These are phyloP conservation scores for Penicillium egyptiacum DNA, from an alignment of 495 filamentous ascomycete species.

Conservation along the genomic window DNA sequence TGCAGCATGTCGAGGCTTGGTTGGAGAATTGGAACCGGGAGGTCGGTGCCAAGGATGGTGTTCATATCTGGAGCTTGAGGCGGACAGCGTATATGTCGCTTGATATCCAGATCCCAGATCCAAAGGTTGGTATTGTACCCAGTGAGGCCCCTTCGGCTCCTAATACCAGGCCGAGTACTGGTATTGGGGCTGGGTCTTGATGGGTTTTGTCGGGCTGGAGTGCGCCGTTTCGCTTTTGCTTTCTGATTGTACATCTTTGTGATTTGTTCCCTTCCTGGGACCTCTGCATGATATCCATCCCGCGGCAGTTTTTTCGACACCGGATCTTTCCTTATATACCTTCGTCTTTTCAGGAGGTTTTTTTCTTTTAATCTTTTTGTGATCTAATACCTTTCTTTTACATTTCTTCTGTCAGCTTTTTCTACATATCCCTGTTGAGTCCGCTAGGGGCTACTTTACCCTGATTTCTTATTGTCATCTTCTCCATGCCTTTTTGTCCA, in stretches of 20 bases:
- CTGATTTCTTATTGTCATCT: slow-evolving; percentile 3
- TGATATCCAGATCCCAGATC: slow-evolving; percentile 83
- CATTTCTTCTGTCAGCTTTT: slow-evolving; percentile 11
- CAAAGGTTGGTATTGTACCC: slow-evolving; percentile 59
- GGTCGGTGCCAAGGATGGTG: slow-evolving; percentile 55
- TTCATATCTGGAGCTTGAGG: slow-evolving; percentile 72
- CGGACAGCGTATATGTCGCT: slow-evolving; percentile 86
- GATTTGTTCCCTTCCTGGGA: slow-evolving; percentile 20
- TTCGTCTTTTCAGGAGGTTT: neutral
- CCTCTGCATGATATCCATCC: slow-evolving; percentile 36
- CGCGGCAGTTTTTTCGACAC: slow-evolving; percentile 16
- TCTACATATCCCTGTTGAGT: slow-evolving; percentile 12
- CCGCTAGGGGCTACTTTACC: slow-evolving; percentile 8
- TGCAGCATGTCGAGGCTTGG: slow-evolving; percentile 68
- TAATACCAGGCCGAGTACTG: slow-evolving; percentile 43
- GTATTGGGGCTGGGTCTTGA: slow-evolving; percentile 24
- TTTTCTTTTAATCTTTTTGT: slow-evolving; percentile 16
- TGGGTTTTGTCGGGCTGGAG: slow-evolving; percentile 4
- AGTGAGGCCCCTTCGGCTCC: slow-evolving; percentile 41
- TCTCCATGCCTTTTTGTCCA: slow-evolving; percentile 8
- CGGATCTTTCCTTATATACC: slow-evolving; percentile 1
- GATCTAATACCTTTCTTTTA: slow-evolving; percentile 15
- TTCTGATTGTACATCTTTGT: slow-evolving; percentile 24
- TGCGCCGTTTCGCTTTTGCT: slow-evolving; percentile 4
- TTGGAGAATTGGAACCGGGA: slow-evolving; percentile 79